phyloP scores from a whole-genome alignment of 2,329 filamentous ascomycete genomes.

The Neofusicoccum umdonicola region DNA sequence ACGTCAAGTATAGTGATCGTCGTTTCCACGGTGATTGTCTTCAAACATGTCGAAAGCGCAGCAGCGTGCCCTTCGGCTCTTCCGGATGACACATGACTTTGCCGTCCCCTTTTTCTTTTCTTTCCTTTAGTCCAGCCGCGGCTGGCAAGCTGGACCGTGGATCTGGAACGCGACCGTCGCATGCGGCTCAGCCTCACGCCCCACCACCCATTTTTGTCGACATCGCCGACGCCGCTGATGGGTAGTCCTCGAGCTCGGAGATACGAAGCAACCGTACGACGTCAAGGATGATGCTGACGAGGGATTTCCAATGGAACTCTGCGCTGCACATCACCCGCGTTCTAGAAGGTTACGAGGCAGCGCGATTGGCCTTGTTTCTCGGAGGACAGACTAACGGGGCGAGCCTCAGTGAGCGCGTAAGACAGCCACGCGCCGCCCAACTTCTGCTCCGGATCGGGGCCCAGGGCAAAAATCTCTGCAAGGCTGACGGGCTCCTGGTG shows the following conservation, averaged over 20 bases:
- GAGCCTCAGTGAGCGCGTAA: background rate
- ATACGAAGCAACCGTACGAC: background rate
- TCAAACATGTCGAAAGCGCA: background rate
- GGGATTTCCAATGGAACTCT: background rate
- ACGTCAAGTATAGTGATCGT: background rate
- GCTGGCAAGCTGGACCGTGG: background rate
- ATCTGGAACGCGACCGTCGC: background rate
- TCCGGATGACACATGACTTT: background rate
- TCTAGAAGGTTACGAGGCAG: background rate
- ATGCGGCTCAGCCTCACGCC: constrained; percentile 3
- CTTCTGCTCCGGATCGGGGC: background rate
- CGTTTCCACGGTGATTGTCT: background rate
- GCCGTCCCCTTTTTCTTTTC: too few relatives aligned
- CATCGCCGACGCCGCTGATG: background rate
- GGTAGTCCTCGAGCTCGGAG: too few relatives aligned
- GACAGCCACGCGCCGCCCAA: background rate
- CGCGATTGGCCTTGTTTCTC: background rate
- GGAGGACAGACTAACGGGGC: background rate
- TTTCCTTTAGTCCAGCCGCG: background rate
- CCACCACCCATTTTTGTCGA: background rate
- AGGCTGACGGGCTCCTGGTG: too few relatives aligned
- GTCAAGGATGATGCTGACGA: background rate
- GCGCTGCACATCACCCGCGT: background rate
- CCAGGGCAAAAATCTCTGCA: background rate
- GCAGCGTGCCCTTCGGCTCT: too few relatives aligned